A percentile compares a stretch with the other conserved stretches of the same genome.
Conservation (phyloP, 139 green algal genomes). For the Volvox reticuliferus region DNA sequence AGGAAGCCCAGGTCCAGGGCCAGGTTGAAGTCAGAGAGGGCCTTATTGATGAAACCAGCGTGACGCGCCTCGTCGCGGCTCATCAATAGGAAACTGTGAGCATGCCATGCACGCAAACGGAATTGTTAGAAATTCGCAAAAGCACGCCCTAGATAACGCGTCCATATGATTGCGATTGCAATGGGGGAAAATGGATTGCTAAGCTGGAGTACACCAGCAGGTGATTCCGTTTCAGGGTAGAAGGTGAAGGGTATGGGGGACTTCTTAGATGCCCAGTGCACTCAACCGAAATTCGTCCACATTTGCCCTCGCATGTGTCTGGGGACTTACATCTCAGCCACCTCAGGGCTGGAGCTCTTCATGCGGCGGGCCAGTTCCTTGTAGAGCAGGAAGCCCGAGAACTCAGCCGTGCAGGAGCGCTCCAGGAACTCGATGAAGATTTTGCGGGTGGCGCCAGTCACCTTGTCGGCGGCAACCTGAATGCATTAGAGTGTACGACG, state of each 20-base stretch:
- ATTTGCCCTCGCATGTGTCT: no score
- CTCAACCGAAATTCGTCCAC: no score
- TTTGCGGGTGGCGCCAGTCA: conserved; percentile 78
- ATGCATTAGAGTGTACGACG: background rate
- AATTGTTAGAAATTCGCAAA: no score
- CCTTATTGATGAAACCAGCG: conserved; percentile 98
- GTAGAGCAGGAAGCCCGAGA: conserved; percentile 98
- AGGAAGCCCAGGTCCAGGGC: conserved; percentile 98
- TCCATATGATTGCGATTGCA: no score
- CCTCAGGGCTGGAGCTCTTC: conserved; percentile 89
- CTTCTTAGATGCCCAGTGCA: no score
- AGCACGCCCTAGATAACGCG: no score
- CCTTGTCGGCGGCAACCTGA: conserved; percentile 77
- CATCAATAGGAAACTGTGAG: conserved; percentile 92
- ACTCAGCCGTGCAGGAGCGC: conserved; percentile 97
- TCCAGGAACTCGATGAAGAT: conserved; percentile 99
- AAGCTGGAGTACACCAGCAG: no score
- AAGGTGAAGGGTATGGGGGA: no score
- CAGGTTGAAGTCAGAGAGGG: conserved; percentile 75
- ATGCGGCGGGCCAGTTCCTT: conserved; percentile 96
- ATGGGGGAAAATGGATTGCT: no score
- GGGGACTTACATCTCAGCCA: conserved; percentile 82
- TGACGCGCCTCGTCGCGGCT: conserved; percentile 96
- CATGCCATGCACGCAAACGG: no score
- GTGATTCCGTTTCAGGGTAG: no score